Conservation (phyloP, 148 eudicot species). For the Salicornia ramosissima region DNA sequence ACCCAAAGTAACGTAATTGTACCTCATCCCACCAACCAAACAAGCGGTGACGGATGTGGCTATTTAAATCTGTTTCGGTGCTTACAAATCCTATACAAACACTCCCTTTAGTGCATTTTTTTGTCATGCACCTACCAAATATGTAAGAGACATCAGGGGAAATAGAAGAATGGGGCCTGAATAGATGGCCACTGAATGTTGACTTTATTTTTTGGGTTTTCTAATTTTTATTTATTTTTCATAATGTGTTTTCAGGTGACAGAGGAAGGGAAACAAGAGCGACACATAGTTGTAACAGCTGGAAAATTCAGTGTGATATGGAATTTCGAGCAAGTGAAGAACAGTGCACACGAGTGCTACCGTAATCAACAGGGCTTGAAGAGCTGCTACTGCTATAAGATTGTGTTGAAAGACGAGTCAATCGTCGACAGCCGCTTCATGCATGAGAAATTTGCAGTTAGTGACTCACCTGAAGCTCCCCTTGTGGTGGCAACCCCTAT, state of each 20-base stretch:
- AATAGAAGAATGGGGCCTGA: background rate
- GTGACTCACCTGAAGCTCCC: conserved; percentile 84
- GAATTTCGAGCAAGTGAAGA: conserved; percentile 95
- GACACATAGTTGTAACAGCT: conserved; percentile 79
- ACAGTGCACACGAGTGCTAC: conserved; percentile 83
- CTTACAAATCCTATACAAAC: too few species aligned
- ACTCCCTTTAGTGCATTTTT: background rate
- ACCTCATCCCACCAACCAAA: too few species aligned
- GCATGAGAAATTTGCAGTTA: conserved; percentile 78
- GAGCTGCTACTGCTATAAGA: conserved; percentile 94
- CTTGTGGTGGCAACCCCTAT: conserved; percentile 89
- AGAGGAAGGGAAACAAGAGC: conserved; percentile 85
- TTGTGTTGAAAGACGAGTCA: conserved; percentile 32
- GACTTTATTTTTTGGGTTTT: too few species aligned
- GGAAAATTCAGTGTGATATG: conserved; percentile 94
- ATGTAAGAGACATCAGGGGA: background rate
- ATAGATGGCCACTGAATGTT: background rate
- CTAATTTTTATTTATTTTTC: background rate
- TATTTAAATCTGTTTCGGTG: too few species aligned
- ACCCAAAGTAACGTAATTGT: too few species aligned
- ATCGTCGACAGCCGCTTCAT: conserved; percentile 81
- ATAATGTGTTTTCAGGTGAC: conserved; percentile 62
- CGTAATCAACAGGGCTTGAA: conserved; percentile 80
- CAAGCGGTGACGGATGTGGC: too few species aligned
- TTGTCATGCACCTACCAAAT: background rate